Evolutionary conservation across 2,329 filamentous ascomycete genomes (phyloP).

Genomic region (Shiraia sp.): DNA sequence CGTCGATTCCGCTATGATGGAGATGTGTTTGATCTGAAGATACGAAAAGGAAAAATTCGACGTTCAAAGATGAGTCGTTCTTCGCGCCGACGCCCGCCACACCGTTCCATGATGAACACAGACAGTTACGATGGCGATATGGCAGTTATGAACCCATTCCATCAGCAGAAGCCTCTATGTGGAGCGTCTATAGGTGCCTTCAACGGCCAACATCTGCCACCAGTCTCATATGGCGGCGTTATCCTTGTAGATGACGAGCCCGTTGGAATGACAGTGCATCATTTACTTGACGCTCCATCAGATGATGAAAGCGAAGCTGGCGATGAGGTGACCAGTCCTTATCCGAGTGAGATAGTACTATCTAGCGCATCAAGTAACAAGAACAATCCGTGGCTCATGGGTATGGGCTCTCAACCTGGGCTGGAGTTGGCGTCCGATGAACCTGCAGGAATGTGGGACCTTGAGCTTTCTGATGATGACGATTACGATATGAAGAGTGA

Average conservation of each 20-base stretch:
- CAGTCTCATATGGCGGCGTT: conserved; percentile 87
- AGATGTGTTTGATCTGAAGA: conserved; percentile 67
- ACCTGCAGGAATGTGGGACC: conserved; percentile 38
- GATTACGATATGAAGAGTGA: conserved; percentile 53
- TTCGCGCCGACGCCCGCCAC: conserved; percentile 36
- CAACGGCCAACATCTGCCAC: conserved; percentile 81
- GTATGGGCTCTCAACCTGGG: conserved; percentile 42
- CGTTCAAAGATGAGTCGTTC: conserved; percentile 59
- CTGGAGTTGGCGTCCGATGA: conserved; percentile 36
- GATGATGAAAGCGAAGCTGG: conserved; percentile 54
- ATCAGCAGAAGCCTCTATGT: conserved; percentile 77
- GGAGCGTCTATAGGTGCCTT: conserved; percentile 94
- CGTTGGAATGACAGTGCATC: conserved; percentile 95
- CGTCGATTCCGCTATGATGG: conserved; percentile 72
- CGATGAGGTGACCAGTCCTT: conserved; percentile 38
- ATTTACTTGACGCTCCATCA: conserved; percentile 78
- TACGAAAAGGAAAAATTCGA: conserved; percentile 70
- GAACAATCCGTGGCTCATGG: conserved; percentile 41
- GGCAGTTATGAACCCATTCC: conserved; percentile 67
- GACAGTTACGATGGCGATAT: conserved; percentile 42
- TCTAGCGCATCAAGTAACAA: conserved; percentile 47
- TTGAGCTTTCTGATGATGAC: conserved; percentile 60
- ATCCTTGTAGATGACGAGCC: conserved; percentile 82
- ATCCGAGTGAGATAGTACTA: conserved; percentile 38
- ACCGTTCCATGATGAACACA: conserved; percentile 47